Conservation (phyloP, 371 early-diverging fungal species). For the Umbelopsis sp. region DNA sequence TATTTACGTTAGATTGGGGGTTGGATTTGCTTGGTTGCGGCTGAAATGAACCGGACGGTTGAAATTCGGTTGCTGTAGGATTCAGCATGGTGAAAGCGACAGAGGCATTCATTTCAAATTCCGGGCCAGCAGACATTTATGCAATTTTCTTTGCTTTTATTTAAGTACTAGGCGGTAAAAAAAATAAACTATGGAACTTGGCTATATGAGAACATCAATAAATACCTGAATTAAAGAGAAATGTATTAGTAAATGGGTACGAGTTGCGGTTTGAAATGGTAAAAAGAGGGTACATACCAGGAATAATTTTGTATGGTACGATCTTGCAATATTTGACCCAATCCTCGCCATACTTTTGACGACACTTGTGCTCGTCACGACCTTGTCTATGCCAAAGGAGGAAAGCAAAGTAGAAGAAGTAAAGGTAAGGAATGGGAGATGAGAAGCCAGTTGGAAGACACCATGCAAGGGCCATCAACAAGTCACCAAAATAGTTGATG, state of each 20-base stretch:
- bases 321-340: slow-evolving; percentile 89
- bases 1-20: background rate
- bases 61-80: slow-evolving; percentile 12
- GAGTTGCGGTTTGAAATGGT: too few species aligned
- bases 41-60: slow-evolving; percentile 5
- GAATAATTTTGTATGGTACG: slow-evolving; percentile 88
- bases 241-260: background rate
- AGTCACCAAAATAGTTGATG: slow-evolving; percentile 92
- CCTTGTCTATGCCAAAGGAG: slow-evolving; percentile 85
- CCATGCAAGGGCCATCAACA: slow-evolving; percentile 87
- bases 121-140: background rate
- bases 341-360: slow-evolving; percentile 88
- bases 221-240: too few species aligned
- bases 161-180: too few species aligned
- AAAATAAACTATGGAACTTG: background rate
- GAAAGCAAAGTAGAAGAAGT: slow-evolving; percentile 87
- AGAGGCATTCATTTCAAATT: background rate
- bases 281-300: slow-evolving; percentile 47
- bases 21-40: background rate
- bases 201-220: background rate
- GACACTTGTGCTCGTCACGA: slow-evolving; percentile 89
- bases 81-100: background rate
- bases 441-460: slow-evolving; percentile 72
- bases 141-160: too few species aligned
- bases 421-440: slow-evolving; percentile 89